Evolutionary conservation across 2,329 filamentous ascomycete species (phyloP).

Genomic region (Aspergillus sp.): DNA sequence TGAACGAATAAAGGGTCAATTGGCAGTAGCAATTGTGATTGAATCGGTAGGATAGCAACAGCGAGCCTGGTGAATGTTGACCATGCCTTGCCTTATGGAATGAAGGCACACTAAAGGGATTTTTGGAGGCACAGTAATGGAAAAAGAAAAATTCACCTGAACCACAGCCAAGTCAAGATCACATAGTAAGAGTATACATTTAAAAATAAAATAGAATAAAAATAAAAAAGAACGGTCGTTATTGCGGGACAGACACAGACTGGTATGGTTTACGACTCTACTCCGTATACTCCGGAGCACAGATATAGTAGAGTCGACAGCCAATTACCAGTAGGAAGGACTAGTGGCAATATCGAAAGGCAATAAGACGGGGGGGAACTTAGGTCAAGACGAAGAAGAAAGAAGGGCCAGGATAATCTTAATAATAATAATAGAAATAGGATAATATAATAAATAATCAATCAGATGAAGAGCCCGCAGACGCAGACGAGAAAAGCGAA

Average conservation of each 20-base stretch:
- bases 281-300: background rate
- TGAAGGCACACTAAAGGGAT: constrained; percentile 23
- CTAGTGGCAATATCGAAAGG: background rate
- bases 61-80: constrained; percentile 19
- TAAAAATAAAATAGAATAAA: background rate
- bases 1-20: constrained; percentile 1
- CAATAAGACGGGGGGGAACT: background rate
- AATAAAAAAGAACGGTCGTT: background rate
- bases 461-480: too few species aligned
- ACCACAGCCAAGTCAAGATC: constrained; percentile 31
- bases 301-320: background rate
- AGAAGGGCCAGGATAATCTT: too few species aligned
- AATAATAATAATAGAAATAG: too few species aligned
- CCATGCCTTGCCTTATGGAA: constrained; percentile 20
- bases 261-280: background rate
- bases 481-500: too few species aligned
- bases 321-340: background rate
- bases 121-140: constrained; percentile 23
- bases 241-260: background rate
- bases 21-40: constrained; percentile 1
- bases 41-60: constrained; percentile 15
- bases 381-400: too few species aligned
- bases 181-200: constrained; percentile 6
- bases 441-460: too few species aligned
- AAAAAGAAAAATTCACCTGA: background rate